phyloP scores from a whole-genome alignment of 2,329 filamentous ascomycete species.

The Podosphaera xanthii region DNA sequence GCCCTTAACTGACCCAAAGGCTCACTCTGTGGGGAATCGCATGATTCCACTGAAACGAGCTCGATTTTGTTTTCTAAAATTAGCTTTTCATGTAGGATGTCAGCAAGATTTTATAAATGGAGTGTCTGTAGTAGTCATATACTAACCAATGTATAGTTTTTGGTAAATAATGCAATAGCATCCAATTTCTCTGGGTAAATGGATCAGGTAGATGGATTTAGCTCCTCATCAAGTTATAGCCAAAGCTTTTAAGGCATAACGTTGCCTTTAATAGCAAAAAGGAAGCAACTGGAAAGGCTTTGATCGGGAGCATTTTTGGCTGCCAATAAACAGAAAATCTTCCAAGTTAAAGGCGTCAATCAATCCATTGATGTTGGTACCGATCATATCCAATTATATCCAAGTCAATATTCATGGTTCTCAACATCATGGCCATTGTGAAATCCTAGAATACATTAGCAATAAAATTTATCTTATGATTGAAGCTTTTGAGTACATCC shows the following conservation, averaged over 20 bases:
- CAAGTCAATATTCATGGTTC: conserved; percentile 38
- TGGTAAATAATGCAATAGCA: no score
- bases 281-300: neutral
- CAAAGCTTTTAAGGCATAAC: neutral
- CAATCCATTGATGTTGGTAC: conserved; percentile 31
- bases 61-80: no score
- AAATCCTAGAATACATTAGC: conserved; percentile 25
- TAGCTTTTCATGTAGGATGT: no score
- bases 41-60: no score
- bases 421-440: conserved; percentile 48
- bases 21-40: no score
- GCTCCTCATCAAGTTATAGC: neutral
- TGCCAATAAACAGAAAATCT: neutral
- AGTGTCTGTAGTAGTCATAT: no score
- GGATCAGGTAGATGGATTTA: no score
- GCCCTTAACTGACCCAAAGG: no score
- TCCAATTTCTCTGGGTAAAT: no score
- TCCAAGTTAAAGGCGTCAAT: conserved; percentile 16
- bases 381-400: conserved; percentile 40
- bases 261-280: neutral
- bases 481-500: conserved; percentile 16
- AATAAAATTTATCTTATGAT: conserved; percentile 4
- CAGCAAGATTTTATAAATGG: no score
- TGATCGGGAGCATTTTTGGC: neutral
- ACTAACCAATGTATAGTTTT: no score